These are phyloP conservation scores for Pseudocercospora macadamiae DNA, from an alignment of 2,329 filamentous ascomycete genomes.

Conservation along the genomic window DNA sequence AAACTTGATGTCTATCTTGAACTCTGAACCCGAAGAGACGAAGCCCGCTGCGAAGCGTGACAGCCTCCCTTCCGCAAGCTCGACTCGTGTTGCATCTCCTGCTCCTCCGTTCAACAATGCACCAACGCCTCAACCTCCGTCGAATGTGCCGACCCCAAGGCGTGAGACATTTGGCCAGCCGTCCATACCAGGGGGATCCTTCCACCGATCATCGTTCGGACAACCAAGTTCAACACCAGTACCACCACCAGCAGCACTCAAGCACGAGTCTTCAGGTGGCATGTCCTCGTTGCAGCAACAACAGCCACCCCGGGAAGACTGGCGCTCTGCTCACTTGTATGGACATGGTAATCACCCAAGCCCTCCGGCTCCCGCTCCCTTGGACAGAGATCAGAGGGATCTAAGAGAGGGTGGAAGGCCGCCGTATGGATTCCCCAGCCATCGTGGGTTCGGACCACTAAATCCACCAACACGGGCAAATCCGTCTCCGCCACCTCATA, in stretches of 20 bases:
- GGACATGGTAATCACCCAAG: constrained; percentile 26
- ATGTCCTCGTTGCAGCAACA: constrained; percentile 20
- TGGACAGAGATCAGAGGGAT: constrained; percentile 36
- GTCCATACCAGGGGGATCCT: constrained; percentile 30
- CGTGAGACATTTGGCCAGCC: constrained; percentile 35
- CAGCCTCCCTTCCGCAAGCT: constrained; percentile 26
- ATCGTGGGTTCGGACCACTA: constrained; percentile 35
- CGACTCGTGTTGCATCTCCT: constrained; percentile 31
- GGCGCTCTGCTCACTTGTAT: constrained; percentile 25
- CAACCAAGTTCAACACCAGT: constrained; percentile 27
- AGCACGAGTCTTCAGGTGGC: constrained; percentile 32
- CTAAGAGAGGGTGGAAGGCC: constrained; percentile 14
- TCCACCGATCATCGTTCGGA: constrained; percentile 29
- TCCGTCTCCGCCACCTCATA: constrained; percentile 41
- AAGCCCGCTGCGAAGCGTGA: constrained; percentile 36
- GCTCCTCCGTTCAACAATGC: constrained; percentile 24
- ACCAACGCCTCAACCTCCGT: constrained; percentile 24
- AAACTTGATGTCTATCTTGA: constrained; percentile 41
- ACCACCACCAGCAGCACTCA: constrained; percentile 26
- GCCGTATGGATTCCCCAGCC: constrained; percentile 31
- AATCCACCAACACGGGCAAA: constrained; percentile 35
- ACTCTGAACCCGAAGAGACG: constrained; percentile 36
- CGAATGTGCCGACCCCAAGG: constrained; percentile 25
- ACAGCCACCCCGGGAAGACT: constrained; percentile 32
- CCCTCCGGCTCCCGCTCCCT: constrained; percentile 28